Evolutionary conservation across 805 yeast genomes (phyloP).

Genomic region (Cephaloascus fragrans): DNA sequence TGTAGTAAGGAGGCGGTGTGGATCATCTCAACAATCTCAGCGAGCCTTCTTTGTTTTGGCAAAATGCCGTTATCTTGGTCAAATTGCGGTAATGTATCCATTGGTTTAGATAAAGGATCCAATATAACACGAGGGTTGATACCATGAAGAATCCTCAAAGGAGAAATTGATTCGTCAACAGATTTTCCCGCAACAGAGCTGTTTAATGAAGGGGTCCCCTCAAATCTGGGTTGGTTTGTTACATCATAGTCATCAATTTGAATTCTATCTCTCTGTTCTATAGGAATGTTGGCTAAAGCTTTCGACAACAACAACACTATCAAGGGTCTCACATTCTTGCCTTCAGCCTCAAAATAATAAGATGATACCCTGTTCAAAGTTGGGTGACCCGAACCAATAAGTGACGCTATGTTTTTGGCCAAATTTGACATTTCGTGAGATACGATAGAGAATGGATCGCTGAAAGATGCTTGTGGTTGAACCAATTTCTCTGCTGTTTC

Average conservation of each 20-base stretch:
- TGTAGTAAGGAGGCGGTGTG: slow-evolving; percentile 94
- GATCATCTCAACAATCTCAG: slow-evolving; percentile 97
- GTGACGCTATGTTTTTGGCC: slow-evolving; percentile 75
- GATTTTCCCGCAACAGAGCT: slow-evolving; percentile 54
- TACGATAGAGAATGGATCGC: slow-evolving; percentile 86
- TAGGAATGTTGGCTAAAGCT: slow-evolving; percentile 70
- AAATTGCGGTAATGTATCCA: slow-evolving; percentile 55
- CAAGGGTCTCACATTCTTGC: slow-evolving; percentile 89
- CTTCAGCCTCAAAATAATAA: slow-evolving; percentile 93
- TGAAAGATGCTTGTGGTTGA: slow-evolving; percentile 45
- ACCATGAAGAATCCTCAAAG: slow-evolving; percentile 78
- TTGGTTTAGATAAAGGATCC: slow-evolving; percentile 78
- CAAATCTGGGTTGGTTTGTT: slow-evolving; percentile 52
- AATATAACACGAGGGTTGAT: slow-evolving; percentile 76
- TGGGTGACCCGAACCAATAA: slow-evolving; percentile 92
- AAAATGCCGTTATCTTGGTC: slow-evolving; percentile 64
- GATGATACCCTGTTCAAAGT: slow-evolving; percentile 85
- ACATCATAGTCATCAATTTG: slow-evolving; percentile 56
- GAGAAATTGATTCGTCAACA: slow-evolving; percentile 60
- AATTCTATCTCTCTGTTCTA: slow-evolving; percentile 53
- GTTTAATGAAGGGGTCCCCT: slow-evolving; percentile 44
- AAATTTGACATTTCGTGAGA: slow-evolving; percentile 86
- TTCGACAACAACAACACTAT: slow-evolving; percentile 77
- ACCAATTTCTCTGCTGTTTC: slow-evolving; percentile 68
- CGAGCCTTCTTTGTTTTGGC: slow-evolving; percentile 91